Evolutionary conservation across 2,329 filamentous ascomycete genomes (phyloP).

Genomic region (Fusarium heterosporum): DNA sequence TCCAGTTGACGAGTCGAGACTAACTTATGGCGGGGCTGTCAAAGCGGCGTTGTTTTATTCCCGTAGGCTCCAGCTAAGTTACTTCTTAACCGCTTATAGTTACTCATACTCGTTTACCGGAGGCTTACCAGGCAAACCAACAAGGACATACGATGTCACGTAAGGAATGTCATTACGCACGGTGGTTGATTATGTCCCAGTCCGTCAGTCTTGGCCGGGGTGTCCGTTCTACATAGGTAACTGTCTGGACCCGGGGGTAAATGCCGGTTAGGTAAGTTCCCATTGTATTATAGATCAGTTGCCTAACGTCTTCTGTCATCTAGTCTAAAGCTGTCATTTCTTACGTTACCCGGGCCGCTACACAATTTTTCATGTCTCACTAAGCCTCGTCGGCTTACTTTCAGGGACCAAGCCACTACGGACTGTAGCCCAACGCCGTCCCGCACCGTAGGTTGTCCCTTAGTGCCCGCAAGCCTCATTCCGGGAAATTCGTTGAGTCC

Average conservation of each 20-base stretch:
- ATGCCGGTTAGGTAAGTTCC: no score
- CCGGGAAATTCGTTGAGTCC: constrained; percentile 3
- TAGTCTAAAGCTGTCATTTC: no score
- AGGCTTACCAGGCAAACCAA: neutral
- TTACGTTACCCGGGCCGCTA: no score
- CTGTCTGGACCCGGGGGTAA: no score
- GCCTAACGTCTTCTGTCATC: no score
- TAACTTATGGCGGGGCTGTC: no score
- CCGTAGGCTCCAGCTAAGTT: neutral
- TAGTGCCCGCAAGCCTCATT: constrained; percentile 12
- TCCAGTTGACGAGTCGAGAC: neutral
- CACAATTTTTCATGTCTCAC: no score
- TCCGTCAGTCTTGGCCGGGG: neutral
- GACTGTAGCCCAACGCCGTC: neutral
- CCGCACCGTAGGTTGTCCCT: neutral
- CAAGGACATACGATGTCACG: neutral
- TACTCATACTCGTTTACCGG: neutral
- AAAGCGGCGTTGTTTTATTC: neutral
- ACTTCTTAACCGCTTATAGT: neutral
- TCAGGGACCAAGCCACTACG: neutral
- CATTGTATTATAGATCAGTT: no score
- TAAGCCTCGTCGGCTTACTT: neutral
- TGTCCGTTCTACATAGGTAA: neutral
- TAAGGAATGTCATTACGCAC: neutral
- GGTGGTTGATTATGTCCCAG: neutral